Evolutionary conservation across 2,329 filamentous ascomycete genomes (phyloP).

Genomic region (Trichoderma citrinoviride): DNA sequence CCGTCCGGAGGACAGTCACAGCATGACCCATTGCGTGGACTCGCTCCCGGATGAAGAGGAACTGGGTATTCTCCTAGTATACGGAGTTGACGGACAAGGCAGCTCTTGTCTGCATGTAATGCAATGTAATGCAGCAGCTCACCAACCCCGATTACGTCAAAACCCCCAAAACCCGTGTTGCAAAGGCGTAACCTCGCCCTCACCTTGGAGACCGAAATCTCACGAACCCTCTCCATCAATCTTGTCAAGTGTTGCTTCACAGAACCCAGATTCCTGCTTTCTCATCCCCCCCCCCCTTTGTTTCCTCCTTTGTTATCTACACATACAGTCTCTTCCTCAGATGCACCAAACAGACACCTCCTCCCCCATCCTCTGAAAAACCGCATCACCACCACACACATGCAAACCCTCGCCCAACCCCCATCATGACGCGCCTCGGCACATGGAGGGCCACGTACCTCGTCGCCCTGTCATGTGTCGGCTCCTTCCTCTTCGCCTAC

Average conservation of each 20-base stretch:
- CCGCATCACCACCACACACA: background rate
- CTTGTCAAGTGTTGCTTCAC: background rate
- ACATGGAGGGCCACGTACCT: constrained; percentile 40
- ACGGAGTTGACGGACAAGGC: background rate
- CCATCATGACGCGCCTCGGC: constrained; percentile 31
- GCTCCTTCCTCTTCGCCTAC: constrained; percentile 43
- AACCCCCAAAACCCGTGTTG: background rate
- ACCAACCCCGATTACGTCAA: constrained; percentile 5
- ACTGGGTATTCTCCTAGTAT: too few species aligned
- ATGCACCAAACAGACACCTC: background rate
- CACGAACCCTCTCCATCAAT: background rate
- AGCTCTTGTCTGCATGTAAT: background rate
- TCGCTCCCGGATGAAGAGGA: constrained; percentile 1
- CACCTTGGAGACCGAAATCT: background rate
- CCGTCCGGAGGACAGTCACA: too few species aligned
- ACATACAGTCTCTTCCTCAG: background rate
- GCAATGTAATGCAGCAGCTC: background rate
- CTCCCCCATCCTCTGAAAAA: background rate
- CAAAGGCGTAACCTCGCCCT: background rate
- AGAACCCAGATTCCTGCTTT: background rate
- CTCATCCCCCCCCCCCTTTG: background rate
- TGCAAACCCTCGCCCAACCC: background rate
- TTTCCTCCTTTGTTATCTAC: too few species aligned
- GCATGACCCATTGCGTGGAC: too few species aligned
- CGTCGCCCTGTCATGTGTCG: constrained; percentile 38